These are phyloP conservation scores for Diaporthe sp. DNA, from an alignment of 2,329 filamentous ascomycete genomes.

Conservation along the genomic window DNA sequence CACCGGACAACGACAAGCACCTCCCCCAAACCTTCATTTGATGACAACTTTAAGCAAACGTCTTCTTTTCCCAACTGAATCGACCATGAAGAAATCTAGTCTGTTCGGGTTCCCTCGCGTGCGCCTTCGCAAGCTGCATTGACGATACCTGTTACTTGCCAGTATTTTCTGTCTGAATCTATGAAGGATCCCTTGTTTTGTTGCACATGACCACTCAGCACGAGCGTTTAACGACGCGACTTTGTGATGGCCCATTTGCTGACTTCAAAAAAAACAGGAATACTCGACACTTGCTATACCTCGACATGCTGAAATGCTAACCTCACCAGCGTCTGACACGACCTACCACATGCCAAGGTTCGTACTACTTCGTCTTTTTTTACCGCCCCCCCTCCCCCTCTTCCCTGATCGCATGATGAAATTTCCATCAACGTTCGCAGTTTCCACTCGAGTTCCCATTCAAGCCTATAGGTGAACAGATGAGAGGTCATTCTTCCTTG, in stretches of 20 bases:
- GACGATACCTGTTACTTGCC: slow-evolving; percentile 85
- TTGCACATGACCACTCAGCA: background rate
- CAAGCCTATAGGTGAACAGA: slow-evolving; percentile 77
- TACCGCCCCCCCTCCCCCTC: slow-evolving; percentile 5
- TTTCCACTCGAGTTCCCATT: slow-evolving; percentile 84
- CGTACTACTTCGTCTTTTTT: slow-evolving; percentile 45
- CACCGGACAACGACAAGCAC: slow-evolving; percentile 20
- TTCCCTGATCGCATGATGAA: slow-evolving; percentile 73
- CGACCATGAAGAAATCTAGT: slow-evolving; percentile 85
- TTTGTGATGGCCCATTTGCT: slow-evolving; percentile 5
- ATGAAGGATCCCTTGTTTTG: slow-evolving; percentile 23
- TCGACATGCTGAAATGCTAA: background rate
- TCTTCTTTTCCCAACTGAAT: slow-evolving; percentile 93
- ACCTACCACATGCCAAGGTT: slow-evolving; percentile 46
- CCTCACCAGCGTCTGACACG: slow-evolving; percentile 14
- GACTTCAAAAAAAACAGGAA: slow-evolving; percentile 28
- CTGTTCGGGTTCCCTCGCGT: slow-evolving; percentile 69
- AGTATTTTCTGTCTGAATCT: slow-evolving; percentile 85
- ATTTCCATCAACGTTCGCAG: slow-evolving; percentile 85
- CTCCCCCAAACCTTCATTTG: slow-evolving; percentile 60
- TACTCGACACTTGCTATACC: slow-evolving; percentile 13
- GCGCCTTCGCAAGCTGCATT: slow-evolving; percentile 63
- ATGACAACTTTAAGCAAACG: slow-evolving; percentile 78
- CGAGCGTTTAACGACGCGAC: background rate
- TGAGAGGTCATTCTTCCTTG: slow-evolving; percentile 81